Conservation (phyloP, 495 filamentous ascomycete genomes). For the Penicillium waksmanii region DNA sequence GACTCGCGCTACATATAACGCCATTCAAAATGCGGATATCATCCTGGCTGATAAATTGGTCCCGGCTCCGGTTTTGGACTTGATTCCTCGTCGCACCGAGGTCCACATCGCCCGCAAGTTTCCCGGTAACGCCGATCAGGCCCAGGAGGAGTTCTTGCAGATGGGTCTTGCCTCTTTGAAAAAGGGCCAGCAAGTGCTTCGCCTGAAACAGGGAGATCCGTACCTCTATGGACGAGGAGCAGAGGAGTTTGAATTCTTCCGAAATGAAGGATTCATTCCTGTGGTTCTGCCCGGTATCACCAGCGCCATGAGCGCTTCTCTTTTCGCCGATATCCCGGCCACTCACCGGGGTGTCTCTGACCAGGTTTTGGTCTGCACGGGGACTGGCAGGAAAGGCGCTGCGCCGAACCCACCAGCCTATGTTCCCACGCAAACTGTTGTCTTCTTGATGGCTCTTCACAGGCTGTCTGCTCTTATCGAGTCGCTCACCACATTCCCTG, state of each 20-base stretch:
- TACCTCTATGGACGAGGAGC: slow-evolving; percentile 95
- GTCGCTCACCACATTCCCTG: slow-evolving; percentile 54
- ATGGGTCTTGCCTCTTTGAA: slow-evolving; percentile 73
- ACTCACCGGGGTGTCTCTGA: slow-evolving; percentile 91
- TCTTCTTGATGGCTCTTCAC: slow-evolving; percentile 97
- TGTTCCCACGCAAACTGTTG: slow-evolving; percentile 75
- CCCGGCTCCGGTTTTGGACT: slow-evolving; percentile 79
- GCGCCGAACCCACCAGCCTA: slow-evolving; percentile 79
- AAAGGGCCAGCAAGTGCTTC: slow-evolving; percentile 76
- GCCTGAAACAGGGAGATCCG: slow-evolving; percentile 95
- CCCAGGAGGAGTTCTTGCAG: slow-evolving; percentile 87
- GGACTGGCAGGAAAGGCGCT: slow-evolving; percentile 90
- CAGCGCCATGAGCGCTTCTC: slow-evolving; percentile 78
- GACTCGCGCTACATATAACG: slow-evolving; percentile 84
- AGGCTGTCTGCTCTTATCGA: slow-evolving; percentile 72
- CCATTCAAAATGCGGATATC: slow-evolving; percentile 81
- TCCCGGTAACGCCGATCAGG: slow-evolving; percentile 91
- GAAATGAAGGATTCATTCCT: slow-evolving; percentile 66
- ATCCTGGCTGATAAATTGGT: slow-evolving; percentile 97
- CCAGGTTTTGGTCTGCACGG: slow-evolving; percentile 91
- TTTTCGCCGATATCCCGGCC: slow-evolving; percentile 85
- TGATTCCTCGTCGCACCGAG: slow-evolving; percentile 86
- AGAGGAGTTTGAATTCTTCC: slow-evolving; percentile 90
- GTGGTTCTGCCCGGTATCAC: slow-evolving; percentile 89
- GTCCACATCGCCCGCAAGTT: slow-evolving; percentile 96